Conservation (phyloP, 768 basidiomycete genomes). For the Austroboletus eburneus region DNA sequence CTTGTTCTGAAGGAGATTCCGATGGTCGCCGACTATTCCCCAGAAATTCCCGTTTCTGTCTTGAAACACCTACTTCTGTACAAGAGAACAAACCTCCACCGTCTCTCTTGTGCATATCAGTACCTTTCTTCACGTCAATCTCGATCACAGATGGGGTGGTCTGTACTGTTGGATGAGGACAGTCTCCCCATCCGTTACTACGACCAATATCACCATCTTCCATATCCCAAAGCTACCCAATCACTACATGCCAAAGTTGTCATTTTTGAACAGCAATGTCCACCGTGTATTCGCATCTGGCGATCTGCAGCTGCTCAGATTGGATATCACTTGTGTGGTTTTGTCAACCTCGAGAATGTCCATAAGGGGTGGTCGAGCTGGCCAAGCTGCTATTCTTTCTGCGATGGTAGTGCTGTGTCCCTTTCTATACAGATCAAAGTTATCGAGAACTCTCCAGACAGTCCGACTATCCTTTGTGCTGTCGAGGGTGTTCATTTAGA, state of each 20-base stretch:
- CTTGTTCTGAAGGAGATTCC: slow-evolving; percentile 18
- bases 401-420: too few relatives aligned
- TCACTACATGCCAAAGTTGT: slow-evolving; percentile 17
- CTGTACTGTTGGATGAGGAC: slow-evolving; percentile 29
- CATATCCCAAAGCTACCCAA: slow-evolving; percentile 24
- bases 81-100: slow-evolving; percentile 25
- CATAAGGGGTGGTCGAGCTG: too few relatives aligned
- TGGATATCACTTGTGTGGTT: slow-evolving; percentile 20
- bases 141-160: slow-evolving; percentile 11
- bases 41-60: slow-evolving; percentile 20
- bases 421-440: too few relatives aligned
- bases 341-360: too few relatives aligned
- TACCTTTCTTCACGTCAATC: too few relatives aligned
- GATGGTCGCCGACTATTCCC: slow-evolving; percentile 29
- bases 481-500: too few relatives aligned
- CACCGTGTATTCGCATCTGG: slow-evolving; percentile 36
- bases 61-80: slow-evolving; percentile 26
- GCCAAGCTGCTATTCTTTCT: too few relatives aligned
- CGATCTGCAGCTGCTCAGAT: slow-evolving; percentile 33
- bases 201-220: slow-evolving; percentile 15
- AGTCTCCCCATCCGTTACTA: slow-evolving; percentile 11
- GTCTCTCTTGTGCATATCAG: slow-evolving; percentile 21
- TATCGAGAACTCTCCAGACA: too few relatives aligned
- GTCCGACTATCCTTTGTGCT: too few relatives aligned
- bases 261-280: slow-evolving; percentile 39